These are phyloP conservation scores for Magnaporthiopsis poae DNA, from an alignment of 2,329 filamentous ascomycete species.

Conservation along the genomic window DNA sequence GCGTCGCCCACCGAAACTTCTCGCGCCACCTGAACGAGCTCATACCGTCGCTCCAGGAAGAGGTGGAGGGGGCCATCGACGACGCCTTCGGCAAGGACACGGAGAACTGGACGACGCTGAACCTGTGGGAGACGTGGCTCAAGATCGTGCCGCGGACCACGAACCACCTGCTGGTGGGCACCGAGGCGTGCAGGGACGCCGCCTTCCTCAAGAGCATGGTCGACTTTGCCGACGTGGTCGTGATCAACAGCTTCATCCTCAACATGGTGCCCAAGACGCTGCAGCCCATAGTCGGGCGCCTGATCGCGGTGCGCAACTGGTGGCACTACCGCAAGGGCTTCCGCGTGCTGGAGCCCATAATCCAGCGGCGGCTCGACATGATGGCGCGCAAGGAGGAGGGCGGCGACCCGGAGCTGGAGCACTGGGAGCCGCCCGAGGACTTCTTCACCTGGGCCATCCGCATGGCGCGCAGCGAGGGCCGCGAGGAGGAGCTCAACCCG, in stretches of 20 bases:
- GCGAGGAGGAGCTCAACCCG: constrained; percentile 33
- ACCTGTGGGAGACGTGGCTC: constrained; percentile 35
- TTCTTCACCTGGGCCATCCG: constrained; percentile 49
- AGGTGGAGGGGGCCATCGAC: constrained; percentile 28
- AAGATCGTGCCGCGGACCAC: constrained; percentile 32
- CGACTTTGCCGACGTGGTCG: constrained; percentile 39
- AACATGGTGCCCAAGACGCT: constrained; percentile 36
- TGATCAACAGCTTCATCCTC: constrained; percentile 35
- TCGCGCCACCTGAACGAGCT: constrained; percentile 29
- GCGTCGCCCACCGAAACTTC: constrained; percentile 34
- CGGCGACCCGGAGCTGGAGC: constrained; percentile 29
- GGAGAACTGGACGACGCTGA: constrained; percentile 28
- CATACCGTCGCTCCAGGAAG: constrained; percentile 31
- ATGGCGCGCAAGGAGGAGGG: constrained; percentile 31
- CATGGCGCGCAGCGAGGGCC: constrained; percentile 35
- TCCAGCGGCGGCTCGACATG: constrained; percentile 37
- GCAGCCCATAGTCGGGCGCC: constrained; percentile 37
- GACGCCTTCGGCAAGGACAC: constrained; percentile 24
- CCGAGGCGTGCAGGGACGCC: constrained; percentile 28
- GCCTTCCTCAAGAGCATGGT: constrained; percentile 37
- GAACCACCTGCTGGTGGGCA: constrained; percentile 33
- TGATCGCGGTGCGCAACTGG: constrained; percentile 35
- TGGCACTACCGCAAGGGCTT: constrained; percentile 36
- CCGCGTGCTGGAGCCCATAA: constrained; percentile 34
- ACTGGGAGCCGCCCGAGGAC: constrained; percentile 40